Conservation (phyloP, 1,284 basidiomycete genomes). For the Inonotus hispidus region DNA sequence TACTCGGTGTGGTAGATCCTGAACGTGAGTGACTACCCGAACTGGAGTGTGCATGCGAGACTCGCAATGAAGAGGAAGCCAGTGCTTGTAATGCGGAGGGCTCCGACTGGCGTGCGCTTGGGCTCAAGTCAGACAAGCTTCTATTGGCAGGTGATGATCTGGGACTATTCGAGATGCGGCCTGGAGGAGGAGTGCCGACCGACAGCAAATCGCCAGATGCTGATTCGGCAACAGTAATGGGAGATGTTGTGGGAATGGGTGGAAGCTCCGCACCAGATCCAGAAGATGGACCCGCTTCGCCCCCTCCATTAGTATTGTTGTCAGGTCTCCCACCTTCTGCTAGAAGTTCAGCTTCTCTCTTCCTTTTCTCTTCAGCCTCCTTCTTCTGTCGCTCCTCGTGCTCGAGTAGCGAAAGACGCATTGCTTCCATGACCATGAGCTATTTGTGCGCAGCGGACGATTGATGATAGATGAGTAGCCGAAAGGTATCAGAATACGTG, state of each 20-base stretch:
- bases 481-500: no score
- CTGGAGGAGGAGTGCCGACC: not conserved
- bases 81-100: conserved; percentile 3
- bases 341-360: conserved; percentile 39
- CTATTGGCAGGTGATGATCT: not conserved
- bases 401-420: conserved; percentile 91
- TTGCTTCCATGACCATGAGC: conserved; percentile 99
- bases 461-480: no score
- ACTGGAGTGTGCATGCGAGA: conserved; percentile 2
- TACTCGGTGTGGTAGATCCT: conserved; percentile 10
- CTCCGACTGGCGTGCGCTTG: not conserved
- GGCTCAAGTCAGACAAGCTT: not conserved
- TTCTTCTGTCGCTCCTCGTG: conserved; percentile 78
- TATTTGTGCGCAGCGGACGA: no score
- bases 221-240: conserved; percentile 8
- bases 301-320: not conserved
- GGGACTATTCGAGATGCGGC: not conserved
- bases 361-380: conserved; percentile 54
- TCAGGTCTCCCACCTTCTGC: conserved; percentile 20
- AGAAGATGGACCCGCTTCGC: conserved; percentile 9
- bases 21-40: conserved; percentile 3
- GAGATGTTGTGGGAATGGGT: conserved; percentile 14
- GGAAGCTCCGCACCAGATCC: conserved; percentile 7
- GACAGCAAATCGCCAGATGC: not conserved
- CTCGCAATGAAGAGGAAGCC: not conserved